Evolutionary conservation across 768 basidiomycete species (phyloP).

Genomic region (Epithele typhae): DNA sequence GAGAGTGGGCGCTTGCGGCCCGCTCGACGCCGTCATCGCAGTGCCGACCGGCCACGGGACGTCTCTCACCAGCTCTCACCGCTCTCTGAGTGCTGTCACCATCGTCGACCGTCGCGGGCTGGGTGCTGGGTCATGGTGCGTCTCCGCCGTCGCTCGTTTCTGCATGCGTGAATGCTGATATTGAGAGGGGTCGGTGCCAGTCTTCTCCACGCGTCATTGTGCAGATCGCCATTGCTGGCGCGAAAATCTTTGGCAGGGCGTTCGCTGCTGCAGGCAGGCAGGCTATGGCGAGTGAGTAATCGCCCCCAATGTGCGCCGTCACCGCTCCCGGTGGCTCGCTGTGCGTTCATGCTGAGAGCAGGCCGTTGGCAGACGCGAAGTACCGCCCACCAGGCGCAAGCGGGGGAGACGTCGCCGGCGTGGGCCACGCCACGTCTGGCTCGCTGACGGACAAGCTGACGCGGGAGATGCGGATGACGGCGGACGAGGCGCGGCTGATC

Average conservation of each 20-base stretch:
- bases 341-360: too few species aligned
- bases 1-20: constrained; percentile 7
- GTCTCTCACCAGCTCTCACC: constrained; percentile 13
- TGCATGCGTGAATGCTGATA: not conserved
- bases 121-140: constrained; percentile 16
- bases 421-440: constrained; percentile 69
- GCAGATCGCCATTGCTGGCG: constrained; percentile 74
- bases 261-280: constrained; percentile 87
- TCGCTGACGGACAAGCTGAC: constrained; percentile 79
- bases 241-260: constrained; percentile 87
- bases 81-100: constrained; percentile 6
- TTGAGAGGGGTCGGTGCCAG: constrained; percentile 39
- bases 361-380: constrained; percentile 64
- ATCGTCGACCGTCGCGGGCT: constrained; percentile 7
- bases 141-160: constrained; percentile 2
- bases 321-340: not conserved
- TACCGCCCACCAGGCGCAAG: constrained; percentile 66
- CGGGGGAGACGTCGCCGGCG: constrained; percentile 67
- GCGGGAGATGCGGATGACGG: constrained; percentile 83
- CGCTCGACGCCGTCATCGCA: not conserved
- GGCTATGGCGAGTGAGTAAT: constrained; percentile 88
- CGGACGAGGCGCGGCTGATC: constrained; percentile 93
- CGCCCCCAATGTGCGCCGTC: too few species aligned
- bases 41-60: constrained; percentile 6
- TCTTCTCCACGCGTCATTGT: constrained; percentile 75